phyloP scores from a whole-genome alignment of 1,139 yeast species.

The Sugiyamaella sp. region DNA sequence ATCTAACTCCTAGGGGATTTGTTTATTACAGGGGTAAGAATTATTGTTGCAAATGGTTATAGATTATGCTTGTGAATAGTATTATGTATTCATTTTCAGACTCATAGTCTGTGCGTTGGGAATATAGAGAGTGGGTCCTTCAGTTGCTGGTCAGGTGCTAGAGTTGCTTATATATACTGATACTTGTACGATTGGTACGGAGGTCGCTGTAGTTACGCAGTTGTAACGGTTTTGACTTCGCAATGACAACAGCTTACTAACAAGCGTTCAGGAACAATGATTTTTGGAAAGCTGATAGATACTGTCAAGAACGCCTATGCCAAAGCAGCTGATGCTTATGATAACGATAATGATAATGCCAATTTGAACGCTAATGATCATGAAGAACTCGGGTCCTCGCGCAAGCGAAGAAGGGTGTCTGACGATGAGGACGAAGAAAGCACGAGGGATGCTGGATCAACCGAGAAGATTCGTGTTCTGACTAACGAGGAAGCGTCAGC shows the following conservation, averaged over 20 bases:
- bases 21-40: constrained; percentile 1
- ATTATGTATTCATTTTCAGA: no score
- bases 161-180: no score
- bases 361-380: no score
- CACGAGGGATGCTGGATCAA: background rate
- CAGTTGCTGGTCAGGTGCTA: background rate
- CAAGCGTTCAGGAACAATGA: no score
- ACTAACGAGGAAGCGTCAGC: no score
- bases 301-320: constrained; percentile 29
- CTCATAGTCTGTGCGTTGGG: background rate
- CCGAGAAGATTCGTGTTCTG: background rate
- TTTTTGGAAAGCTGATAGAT: constrained; percentile 26
- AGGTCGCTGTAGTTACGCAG: background rate
- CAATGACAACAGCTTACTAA: no score
- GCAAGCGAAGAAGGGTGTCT: constrained; percentile 21
- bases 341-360: constrained; percentile 7
- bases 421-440: constrained; percentile 10
- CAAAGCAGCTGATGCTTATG: constrained; percentile 33
- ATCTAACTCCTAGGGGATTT: no score
- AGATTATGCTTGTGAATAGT: background rate
- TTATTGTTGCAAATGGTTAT: background rate
- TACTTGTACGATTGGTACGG: no score
- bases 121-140: background rate
- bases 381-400: constrained; percentile 5
- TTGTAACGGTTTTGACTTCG: no score